These are phyloP conservation scores for Nothophytophthora sp. DNA, from an alignment of 352 stramenopile genomes.

Conservation along the genomic window DNA sequence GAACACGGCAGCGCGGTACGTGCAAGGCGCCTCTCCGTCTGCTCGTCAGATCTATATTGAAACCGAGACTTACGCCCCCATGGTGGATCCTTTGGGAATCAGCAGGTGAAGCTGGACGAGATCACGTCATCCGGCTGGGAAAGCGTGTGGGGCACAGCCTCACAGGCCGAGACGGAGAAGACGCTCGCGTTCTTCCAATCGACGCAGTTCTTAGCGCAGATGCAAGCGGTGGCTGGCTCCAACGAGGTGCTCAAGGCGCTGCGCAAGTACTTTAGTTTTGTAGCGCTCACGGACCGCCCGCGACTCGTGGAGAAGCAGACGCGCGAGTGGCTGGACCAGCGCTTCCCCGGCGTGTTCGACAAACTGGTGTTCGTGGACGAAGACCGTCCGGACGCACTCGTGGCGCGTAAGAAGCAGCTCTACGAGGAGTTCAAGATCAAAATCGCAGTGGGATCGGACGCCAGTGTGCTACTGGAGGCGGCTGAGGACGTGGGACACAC, in stretches of 20 bases:
- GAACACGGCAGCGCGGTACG: constrained; percentile 38
- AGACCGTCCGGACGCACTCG: constrained; percentile 29
- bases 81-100: not conserved
- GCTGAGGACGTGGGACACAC: constrained; percentile 29
- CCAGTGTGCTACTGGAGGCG: constrained; percentile 21
- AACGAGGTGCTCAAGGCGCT: constrained; percentile 52
- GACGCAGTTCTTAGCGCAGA: constrained; percentile 33
- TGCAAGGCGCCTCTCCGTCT: not conserved
- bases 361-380: constrained; percentile 74
- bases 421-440: constrained; percentile 69
- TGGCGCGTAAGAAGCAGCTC: constrained; percentile 59
- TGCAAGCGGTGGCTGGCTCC: constrained; percentile 32
- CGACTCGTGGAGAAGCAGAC: constrained; percentile 65
- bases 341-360: constrained; percentile 70
- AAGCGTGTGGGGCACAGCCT: constrained; percentile 26
- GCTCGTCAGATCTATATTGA: no score
- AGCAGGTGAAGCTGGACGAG: constrained; percentile 26
- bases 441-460: constrained; percentile 50
- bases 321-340: constrained; percentile 68
- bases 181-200: constrained; percentile 55
- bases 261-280: constrained; percentile 61
- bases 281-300: constrained; percentile 62
- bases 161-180: constrained; percentile 32
- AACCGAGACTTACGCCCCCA: no score
- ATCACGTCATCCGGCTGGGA: constrained; percentile 28